phyloP scores from a whole-genome alignment of 2,329 filamentous ascomycete species.

The Beauveria rudraprayagi region DNA sequence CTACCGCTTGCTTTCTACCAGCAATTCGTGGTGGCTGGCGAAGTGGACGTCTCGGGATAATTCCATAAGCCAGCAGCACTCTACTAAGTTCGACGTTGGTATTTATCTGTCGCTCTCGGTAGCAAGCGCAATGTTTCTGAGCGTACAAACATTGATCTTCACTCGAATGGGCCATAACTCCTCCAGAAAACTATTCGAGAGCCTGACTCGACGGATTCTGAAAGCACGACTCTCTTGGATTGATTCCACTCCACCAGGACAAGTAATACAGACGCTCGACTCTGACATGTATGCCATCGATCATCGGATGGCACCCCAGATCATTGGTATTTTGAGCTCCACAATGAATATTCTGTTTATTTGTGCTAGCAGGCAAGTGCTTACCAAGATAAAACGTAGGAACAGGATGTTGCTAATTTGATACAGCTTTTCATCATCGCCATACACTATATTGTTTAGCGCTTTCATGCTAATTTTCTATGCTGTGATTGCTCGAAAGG shows the following conservation, averaged over 20 bases:
- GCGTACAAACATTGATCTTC: neutral
- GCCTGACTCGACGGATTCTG: neutral
- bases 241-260: slow-evolving; percentile 6
- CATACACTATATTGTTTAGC: neutral
- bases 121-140: neutral
- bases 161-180: neutral
- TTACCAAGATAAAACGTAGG: neutral
- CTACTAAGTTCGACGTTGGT: neutral
- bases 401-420: neutral
- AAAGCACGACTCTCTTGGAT: slow-evolving; percentile 7
- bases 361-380: neutral
- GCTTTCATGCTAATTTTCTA: neutral
- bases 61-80: neutral
- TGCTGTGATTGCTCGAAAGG: neutral
- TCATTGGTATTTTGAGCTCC: neutral
- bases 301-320: slow-evolving; percentile 5
- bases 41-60: slow-evolving; percentile 6
- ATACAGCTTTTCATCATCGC: neutral
- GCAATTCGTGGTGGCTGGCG: slow-evolving; percentile 11
- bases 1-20: neutral
- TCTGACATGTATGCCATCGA: slow-evolving; percentile 12
- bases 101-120: slow-evolving; percentile 8
- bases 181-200: slow-evolving; percentile 6
- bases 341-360: slow-evolving; percentile 28
- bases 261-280: slow-evolving; percentile 2